Percentiles rank a stretch among this genome's conserved stretches.
Conservation (phyloP, 371 early-diverging fungal species). For the Amoeboaphelidium protococcarum region DNA sequence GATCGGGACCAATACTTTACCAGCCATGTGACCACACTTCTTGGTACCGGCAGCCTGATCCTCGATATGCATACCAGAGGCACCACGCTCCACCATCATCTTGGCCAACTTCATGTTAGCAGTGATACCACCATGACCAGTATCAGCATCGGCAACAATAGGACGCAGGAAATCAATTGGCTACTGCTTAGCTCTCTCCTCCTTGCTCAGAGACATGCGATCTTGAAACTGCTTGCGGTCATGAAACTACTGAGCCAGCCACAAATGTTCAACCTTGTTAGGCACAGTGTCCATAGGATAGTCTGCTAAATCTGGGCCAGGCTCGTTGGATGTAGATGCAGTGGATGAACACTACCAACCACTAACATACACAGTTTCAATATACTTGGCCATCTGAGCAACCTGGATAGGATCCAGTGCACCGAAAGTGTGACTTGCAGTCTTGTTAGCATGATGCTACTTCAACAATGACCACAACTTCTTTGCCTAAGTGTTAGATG, state of each 20-base stretch:
- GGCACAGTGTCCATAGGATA: conserved; percentile 93
- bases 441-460: conserved; percentile 38
- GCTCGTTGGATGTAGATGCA: conserved; percentile 87
- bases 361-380: conserved; percentile 90
- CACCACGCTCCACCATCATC: conserved; percentile 78
- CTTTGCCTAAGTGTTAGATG: conserved; percentile 65
- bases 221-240: conserved; percentile 87
- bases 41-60: conserved; percentile 81
- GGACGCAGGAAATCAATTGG: conserved; percentile 79
- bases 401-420: conserved; percentile 30
- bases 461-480: conserved; percentile 70
- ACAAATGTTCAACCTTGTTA: conserved; percentile 94
- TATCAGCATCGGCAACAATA: conserved; percentile 92
- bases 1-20: conserved; percentile 90
- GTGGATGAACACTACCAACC: conserved; percentile 97
- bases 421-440: conserved; percentile 79
- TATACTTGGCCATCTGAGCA: conserved; percentile 85
- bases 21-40: conserved; percentile 98
- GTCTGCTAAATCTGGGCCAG: conserved; percentile 94
- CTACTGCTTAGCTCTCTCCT: conserved; percentile 30
- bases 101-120: conserved; percentile 76
- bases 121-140: conserved; percentile 82
- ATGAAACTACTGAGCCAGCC: conserved; percentile 90
- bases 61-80: conserved; percentile 73
- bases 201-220: conserved; percentile 34